phyloP scores from a whole-genome alignment of 495 filamentous ascomycete genomes.

The Lichenothelia convexa region DNA sequence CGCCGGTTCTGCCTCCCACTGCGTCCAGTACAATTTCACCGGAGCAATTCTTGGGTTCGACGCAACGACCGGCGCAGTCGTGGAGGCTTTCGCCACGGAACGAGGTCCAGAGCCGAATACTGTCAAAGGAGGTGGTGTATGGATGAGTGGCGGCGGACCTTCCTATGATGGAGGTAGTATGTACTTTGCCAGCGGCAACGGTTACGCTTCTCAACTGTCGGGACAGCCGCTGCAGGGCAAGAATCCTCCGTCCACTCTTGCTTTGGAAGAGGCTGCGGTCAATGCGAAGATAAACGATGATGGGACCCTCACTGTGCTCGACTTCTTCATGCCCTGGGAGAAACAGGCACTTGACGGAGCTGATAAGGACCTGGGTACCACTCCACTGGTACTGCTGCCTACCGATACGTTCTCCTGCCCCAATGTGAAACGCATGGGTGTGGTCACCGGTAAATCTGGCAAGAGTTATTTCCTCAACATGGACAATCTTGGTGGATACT shows the following conservation, averaged over 20 bases:
- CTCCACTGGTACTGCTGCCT: constrained; percentile 19
- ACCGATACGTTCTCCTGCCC: constrained; percentile 22
- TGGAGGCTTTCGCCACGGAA: constrained; percentile 19
- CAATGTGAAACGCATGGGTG: constrained; percentile 21
- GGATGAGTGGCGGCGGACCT: constrained; percentile 25
- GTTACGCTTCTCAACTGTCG: constrained; percentile 21
- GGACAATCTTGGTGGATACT: constrained; percentile 31
- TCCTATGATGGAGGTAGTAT: constrained; percentile 22
- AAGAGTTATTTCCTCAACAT: constrained; percentile 30
- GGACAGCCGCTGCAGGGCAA: constrained; percentile 20
- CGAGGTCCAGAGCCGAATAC: constrained; percentile 13
- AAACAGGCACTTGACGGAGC: constrained; percentile 22
- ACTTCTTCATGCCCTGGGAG: constrained; percentile 28
- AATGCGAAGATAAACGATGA: constrained; percentile 16
- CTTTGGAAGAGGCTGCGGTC: constrained; percentile 24
- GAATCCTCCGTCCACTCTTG: constrained; percentile 14
- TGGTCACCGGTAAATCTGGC: constrained; percentile 27
- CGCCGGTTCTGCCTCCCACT: constrained; percentile 28
- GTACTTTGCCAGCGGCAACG: constrained; percentile 26
- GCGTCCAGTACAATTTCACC: constrained; percentile 29
- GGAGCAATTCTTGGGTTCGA: constrained; percentile 23
- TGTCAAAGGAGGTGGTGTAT: constrained; percentile 26
- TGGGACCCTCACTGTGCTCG: constrained; percentile 20
- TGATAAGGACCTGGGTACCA: constrained; percentile 16
- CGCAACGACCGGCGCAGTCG: constrained; percentile 14